Conservation (phyloP, 306 rosid species). For the Gillenia trifoliata region DNA sequence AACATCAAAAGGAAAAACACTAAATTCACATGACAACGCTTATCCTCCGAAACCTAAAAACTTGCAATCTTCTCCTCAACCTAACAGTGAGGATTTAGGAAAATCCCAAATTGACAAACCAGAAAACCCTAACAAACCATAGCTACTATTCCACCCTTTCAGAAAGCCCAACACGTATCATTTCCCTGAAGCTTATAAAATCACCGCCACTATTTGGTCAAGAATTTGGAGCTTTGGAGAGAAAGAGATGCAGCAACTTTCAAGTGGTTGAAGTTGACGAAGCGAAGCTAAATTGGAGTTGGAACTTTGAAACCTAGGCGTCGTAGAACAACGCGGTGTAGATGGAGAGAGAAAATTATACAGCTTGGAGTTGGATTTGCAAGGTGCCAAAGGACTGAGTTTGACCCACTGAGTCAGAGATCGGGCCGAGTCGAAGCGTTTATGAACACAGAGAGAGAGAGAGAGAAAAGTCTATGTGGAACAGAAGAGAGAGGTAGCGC, state of each 20-base stretch:
- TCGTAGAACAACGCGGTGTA: neutral
- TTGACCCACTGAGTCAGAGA: slow-evolving; percentile 7
- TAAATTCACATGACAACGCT: neutral
- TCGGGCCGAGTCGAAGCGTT: slow-evolving; percentile 4
- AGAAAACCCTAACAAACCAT: slow-evolving; percentile 8
- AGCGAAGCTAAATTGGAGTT: neutral
- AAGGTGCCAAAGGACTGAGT: neutral
- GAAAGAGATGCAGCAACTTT: neutral
- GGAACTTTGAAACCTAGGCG: neutral
- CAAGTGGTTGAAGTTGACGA: neutral
- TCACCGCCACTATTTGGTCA: neutral
- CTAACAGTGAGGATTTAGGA: neutral
- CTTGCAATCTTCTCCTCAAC: neutral
- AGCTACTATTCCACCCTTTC: neutral
- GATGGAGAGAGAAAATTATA: neutral
- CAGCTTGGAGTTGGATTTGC: slow-evolving; percentile 1
- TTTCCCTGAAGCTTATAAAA: neutral
- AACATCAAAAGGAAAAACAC: neutral
- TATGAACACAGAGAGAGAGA: neutral
- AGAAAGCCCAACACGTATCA: neutral
- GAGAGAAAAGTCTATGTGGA: neutral
- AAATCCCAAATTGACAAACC: slow-evolving; percentile 3
- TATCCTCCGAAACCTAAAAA: neutral
- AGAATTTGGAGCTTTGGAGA: neutral
- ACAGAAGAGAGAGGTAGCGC: slow-evolving; percentile 3